Conservation (phyloP, 164 flowering plant genomes). For the Echeveria elegans region DNA sequence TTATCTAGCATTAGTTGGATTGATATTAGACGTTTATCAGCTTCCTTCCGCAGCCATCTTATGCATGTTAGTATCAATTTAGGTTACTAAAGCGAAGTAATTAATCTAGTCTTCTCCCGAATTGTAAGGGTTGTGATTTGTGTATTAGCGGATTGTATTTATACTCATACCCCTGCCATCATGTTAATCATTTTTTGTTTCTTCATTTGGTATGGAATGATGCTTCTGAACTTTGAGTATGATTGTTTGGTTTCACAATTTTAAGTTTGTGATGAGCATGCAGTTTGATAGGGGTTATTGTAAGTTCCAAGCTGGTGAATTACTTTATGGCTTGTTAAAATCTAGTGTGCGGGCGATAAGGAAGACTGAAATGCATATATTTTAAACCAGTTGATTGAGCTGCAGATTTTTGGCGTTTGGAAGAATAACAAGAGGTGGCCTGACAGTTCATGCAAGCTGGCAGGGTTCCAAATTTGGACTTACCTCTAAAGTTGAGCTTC, state of each 20-base stretch:
- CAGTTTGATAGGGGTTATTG: neutral
- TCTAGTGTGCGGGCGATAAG: neutral
- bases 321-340: neutral
- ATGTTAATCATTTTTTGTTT: neutral
- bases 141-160: neutral
- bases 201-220: neutral
- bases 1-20: neutral
- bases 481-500: neutral
- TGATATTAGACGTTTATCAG: neutral
- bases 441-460: neutral
- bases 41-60: neutral
- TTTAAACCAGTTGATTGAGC: neutral
- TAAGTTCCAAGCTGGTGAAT: neutral
- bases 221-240: neutral
- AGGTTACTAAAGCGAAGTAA: neutral
- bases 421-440: neutral
- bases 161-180: neutral
- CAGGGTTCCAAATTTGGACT: neutral
- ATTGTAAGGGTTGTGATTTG: neutral
- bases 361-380: neutral
- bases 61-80: no score
- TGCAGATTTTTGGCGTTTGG: slow-evolving; percentile 6
- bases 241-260: neutral
- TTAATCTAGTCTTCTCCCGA: neutral
- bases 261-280: neutral